Percentiles rank a stretch among this genome's conserved stretches.
phyloP scores from a whole-genome alignment of 2,329 filamentous ascomycete genomes.

The Incumbomyces delicatus region DNA sequence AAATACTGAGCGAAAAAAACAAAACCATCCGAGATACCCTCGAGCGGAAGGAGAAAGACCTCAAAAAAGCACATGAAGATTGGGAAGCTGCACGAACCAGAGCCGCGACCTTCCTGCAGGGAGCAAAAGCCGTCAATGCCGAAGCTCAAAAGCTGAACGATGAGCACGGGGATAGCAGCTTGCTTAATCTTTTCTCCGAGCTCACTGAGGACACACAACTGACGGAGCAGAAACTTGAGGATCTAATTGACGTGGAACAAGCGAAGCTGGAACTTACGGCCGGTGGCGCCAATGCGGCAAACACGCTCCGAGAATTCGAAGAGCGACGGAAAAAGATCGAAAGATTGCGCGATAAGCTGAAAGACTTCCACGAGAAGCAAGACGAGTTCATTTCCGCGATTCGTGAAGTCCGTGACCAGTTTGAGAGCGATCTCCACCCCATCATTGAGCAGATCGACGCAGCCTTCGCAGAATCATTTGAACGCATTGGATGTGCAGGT shows the following conservation, averaged over 20 bases:
- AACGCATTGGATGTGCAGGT: conserved; percentile 86
- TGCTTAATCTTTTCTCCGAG: conserved; percentile 9
- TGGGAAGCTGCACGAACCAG: conserved; percentile 14
- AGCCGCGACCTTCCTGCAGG: conserved; percentile 10
- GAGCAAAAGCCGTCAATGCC: conserved; percentile 19
- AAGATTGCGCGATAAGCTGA: conserved; percentile 35
- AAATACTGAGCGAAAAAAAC: conserved; percentile 59
- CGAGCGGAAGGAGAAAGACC: conserved; percentile 32
- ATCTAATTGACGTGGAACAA: conserved; percentile 63
- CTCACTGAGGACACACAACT: conserved; percentile 38
- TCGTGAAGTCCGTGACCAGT: conserved; percentile 55
- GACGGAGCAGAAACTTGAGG: conserved; percentile 55
- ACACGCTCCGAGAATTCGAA: conserved; percentile 68
- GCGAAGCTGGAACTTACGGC: conserved; percentile 66
- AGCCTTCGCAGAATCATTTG: conserved; percentile 87
- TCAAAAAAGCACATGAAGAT: conserved; percentile 25
- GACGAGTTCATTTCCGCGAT: conserved; percentile 51
- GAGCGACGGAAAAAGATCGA: conserved; percentile 59
- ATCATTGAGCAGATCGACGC: conserved; percentile 75
- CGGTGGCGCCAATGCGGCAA: conserved; percentile 54
- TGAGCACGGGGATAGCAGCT: conserved; percentile 11
- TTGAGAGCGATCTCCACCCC: conserved; percentile 74
- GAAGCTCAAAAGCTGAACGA: conserved; percentile 23
- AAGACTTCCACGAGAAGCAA: conserved; percentile 32
- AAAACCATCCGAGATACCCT: conserved; percentile 43